phyloP scores from a whole-genome alignment of 2,329 filamentous ascomycete species.

The Stagonosporopsis tanaceti region DNA sequence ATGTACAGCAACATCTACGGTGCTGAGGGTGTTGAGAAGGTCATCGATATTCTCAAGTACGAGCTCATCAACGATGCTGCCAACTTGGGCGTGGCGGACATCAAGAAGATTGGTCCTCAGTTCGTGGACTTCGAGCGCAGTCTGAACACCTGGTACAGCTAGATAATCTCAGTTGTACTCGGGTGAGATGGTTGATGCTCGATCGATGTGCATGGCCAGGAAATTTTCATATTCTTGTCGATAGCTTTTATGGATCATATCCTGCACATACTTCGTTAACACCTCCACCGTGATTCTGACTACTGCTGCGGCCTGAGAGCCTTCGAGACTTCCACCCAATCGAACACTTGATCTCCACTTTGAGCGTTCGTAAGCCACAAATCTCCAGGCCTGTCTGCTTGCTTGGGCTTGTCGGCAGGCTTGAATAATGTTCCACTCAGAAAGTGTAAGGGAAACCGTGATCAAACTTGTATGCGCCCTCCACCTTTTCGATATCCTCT shows the following conservation, averaged over 20 bases:
- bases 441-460: no score
- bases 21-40: conserved; percentile 67
- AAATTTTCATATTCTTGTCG: neutral
- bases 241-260: neutral
- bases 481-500: no score
- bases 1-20: conserved; percentile 66
- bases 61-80: conserved; percentile 55
- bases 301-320: neutral
- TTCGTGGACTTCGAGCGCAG: conserved; percentile 34
- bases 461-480: no score
- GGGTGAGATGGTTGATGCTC: neutral
- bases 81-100: conserved; percentile 41
- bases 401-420: no score
- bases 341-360: neutral
- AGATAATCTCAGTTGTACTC: conserved; percentile 2
- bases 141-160: conserved; percentile 26
- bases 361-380: neutral
- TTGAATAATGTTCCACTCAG: no score
- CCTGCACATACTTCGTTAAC: neutral
- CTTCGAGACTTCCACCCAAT: neutral
- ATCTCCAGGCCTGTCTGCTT: neutral
- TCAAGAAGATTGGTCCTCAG: conserved; percentile 40
- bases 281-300: neutral
- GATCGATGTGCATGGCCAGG: no score
- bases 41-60: conserved; percentile 59